Base-by-base conservation (phyloP, 2,329 filamentous ascomycete genomes). In the Penicillium sp. region DNA sequence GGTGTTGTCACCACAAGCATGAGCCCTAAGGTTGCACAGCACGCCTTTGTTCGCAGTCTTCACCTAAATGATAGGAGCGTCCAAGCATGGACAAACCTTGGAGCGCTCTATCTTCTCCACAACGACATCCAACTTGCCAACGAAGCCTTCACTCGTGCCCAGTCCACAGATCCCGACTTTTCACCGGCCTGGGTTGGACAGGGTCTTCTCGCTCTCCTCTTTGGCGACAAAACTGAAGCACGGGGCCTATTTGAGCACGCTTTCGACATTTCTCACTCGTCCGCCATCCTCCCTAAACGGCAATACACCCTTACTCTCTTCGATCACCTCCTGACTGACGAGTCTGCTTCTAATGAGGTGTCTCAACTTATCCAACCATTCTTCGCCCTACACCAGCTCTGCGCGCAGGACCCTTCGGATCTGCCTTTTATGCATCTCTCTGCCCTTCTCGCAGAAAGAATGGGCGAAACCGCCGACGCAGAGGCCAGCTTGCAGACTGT, bases 171-270 rank as follows among this genome's bases (percentile, higher is more conserved):
- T 70, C 94, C 95, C 0, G 93, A 97, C 61, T 96, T 93, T 68
- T 87, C 92, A 0, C 87, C 93, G 67, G 93, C 92, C 14, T 99
- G 94, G 95, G 79, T 97, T 7, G 94, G 94, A 1, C 93, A 97
- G 73, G 93, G 91, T 0, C 82, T 96, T 23, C 82, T 97, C 48
- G 92, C 94, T 3, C 80, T 92, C 14, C 77, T 93, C 24, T 83
- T 85, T 46, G 92, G 90, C 1, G 88, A 96, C 58, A 64, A 77
- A 0, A 86, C 84, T 56, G 92, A 97, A 74, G 92, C 93, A 1
- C 83, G 91, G 19, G 87, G 87, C 10, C 83, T 97, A 9, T 96
- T 97, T 68, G 92, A 90, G 1, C 94, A 99, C 69, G 93, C 94
- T 0, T 94, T 96, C 77, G 92, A 96, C 59, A 93, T 99, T 45